Base-by-base conservation (phyloP, 2,329 filamentous ascomycete species). In the Exophiala sp. region DNA sequence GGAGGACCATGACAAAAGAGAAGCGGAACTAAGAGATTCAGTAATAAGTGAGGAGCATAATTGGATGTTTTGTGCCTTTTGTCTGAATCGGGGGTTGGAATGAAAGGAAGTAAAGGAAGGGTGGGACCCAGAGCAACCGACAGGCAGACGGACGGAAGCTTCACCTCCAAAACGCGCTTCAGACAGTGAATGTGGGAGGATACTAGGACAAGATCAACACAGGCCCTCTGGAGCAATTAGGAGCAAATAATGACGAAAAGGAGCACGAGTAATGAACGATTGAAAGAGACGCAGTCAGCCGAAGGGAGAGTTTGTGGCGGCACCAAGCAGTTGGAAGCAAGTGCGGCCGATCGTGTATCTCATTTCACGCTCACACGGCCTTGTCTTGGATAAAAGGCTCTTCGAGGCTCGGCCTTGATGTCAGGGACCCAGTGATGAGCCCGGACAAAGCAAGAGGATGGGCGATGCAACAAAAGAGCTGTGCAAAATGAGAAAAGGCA, bases 381-480 rank as follows among this genome's bases (percentile, higher is more conserved):
- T 54, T 59, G 55, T 59, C 57, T 57, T 59, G 57, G 55, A 58
- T 46, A 46, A 46, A 52, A 58, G 46, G 53, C 53, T 45, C 53
- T 57, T 60, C 49, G 55, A 58, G 55, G 56, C 58, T 60, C 50
- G 58, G 58, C 56, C 37, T 42, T 55, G 53, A 58, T 58, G 55
- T 58, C 55, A 53, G 49, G 45, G 50, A 23, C 46, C 51, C 53
- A 49, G 45, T 46, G 50, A 53, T 35, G 43, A 56, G 54, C 46
- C 50, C 50, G 44, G 44, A 13, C 14, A 37, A 34, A 50, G 27
- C 46, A 48, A 24, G 41, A 56, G 21, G n/a, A n/a, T n/a, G n/a
- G n/a, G 48, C 41, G 37, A 52, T 3, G 38, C 38, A 41, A 24
- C 49, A 57, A 48, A 54, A 48, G 52, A 50, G 27, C 19, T 38